Base-by-base conservation (phyloP, 2,329 filamentous ascomycete genomes). In the Arthrinium puccinioides region DNA sequence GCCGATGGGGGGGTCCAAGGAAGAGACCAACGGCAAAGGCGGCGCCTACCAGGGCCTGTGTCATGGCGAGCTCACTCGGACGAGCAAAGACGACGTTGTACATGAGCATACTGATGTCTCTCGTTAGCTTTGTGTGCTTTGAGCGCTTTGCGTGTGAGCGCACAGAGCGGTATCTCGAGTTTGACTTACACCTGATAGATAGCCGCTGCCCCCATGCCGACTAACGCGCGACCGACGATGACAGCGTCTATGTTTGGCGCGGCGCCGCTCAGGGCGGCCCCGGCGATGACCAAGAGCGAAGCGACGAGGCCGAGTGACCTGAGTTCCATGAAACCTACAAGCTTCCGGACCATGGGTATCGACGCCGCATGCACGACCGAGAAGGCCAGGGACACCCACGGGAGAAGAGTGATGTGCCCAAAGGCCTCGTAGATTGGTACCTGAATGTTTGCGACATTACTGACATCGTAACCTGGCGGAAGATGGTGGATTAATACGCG, bases 391-490 rank as follows among this genome's bases (percentile, higher is more conserved):
- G 50, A 54, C n/a, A 66, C 51, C 63, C 62, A 65, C 4, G 60
- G 55, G 6, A 66, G 49, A 2, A 63, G 48, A 24, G 61, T 53
- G 25, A 66, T 56, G 9, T 56, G 47, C 5, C 57, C 56, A 30
- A 64, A 62, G 16, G 69, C 71, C 36, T 70, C 59, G 52, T 80
- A 79, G 33, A 80, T 68, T 4, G 71, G 73, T 8, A 59, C 60
- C 51, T 78, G 79, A 32, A 74, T 70, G 44, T 77, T 70, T 7
- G 73, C 68, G 14, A 69, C 64, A 38, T 69, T 65, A 42, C 61
- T 61, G 7, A 63, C 53, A 41, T 66, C 62, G 46, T 64, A 66
- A 14, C 62, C 63, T 64, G 36, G 27, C 27, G 15, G 3, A 19
- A 19, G 13, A 13, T 9, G 3, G 15, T 21, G 3, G 16, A 20